Evolutionary conservation across 2,329 filamentous ascomycete species (phyloP).

Genomic region (Hypoxylon sp.): DNA sequence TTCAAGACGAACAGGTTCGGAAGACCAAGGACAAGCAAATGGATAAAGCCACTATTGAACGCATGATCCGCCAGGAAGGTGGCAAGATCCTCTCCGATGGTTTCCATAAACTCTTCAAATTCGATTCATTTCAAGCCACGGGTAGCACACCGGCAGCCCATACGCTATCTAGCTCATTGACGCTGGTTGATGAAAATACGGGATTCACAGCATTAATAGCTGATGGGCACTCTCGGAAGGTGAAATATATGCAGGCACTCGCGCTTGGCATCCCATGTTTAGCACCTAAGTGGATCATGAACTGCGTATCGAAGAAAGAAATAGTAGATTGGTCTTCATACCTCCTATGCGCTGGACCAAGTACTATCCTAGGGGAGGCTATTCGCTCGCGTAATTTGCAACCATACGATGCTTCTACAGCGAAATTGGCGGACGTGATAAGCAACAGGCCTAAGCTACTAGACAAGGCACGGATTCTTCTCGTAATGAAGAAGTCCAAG

Average conservation of each 20-base stretch:
- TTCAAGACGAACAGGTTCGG: constrained; percentile 66
- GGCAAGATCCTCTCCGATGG: constrained; percentile 80
- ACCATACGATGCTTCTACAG: constrained; percentile 70
- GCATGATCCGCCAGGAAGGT: constrained; percentile 77
- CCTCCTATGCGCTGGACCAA: constrained; percentile 87
- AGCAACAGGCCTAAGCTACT: constrained; percentile 74
- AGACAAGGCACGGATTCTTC: constrained; percentile 74
- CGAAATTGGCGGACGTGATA: constrained; percentile 71
- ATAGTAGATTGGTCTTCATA: constrained; percentile 85
- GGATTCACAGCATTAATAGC: constrained; percentile 90
- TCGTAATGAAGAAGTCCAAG: constrained; percentile 77
- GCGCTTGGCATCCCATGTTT: constrained; percentile 91
- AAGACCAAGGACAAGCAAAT: constrained; percentile 67
- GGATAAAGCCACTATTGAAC: constrained; percentile 63
- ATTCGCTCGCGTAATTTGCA: constrained; percentile 80
- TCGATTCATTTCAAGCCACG: constrained; percentile 53
- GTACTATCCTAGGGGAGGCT: constrained; percentile 80
- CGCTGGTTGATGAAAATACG: constrained; percentile 68
- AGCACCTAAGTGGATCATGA: constrained; percentile 82
- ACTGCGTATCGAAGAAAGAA: constrained; percentile 73
- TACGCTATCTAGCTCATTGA: constrained; percentile 57
- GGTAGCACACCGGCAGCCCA: constrained; percentile 44
- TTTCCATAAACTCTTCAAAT: constrained; percentile 85
- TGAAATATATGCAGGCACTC: constrained; percentile 95
- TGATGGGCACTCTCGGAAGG: constrained; percentile 85